Conservation (phyloP, 106 monocot species). For the Dendrobium nobile region DNA sequence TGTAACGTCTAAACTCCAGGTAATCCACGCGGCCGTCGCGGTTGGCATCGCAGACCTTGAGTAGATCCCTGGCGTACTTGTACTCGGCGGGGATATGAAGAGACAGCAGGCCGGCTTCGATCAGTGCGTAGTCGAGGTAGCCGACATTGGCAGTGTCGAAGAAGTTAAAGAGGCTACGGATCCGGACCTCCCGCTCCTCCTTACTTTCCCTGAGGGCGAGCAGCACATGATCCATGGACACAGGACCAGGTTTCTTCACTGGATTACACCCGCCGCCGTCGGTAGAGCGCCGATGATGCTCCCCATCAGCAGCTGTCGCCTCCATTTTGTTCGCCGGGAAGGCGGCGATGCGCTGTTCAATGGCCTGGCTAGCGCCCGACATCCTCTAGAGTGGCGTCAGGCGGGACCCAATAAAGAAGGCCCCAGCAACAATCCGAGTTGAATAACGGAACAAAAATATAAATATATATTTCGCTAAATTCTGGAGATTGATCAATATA, state of each 20-base stretch:
- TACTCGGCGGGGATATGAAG: conserved; percentile 74
- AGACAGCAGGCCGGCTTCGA: conserved; percentile 63
- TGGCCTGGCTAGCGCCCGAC: conserved; percentile 7
- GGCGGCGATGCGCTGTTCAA: neutral
- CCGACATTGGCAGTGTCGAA: conserved; percentile 53
- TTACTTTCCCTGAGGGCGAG: conserved; percentile 69
- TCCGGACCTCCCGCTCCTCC: conserved; percentile 76
- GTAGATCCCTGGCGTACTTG: conserved; percentile 83
- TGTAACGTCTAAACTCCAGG: conserved; percentile 64
- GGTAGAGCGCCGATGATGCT: neutral
- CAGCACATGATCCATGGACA: conserved; percentile 76
- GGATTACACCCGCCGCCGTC: conserved; percentile 47
- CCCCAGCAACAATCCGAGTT: neutral
- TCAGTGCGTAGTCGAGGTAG: conserved; percentile 62
- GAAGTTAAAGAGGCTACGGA: conserved; percentile 77
- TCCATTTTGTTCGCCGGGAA: neutral
- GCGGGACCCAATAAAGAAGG: neutral
- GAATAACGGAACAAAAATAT: neutral
- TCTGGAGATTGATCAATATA: neutral
- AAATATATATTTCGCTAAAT: neutral
- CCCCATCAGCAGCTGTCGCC: neutral
- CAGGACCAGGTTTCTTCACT: conserved; percentile 45
- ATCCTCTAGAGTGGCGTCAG: conserved; percentile 1
- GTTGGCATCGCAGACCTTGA: conserved; percentile 75
- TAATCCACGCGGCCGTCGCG: conserved; percentile 74